Percentiles rank a stretch among this genome's conserved stretches.
Evolutionary conservation across 2,329 filamentous ascomycete species (phyloP).

Genomic region (Fusarium papillatum): DNA sequence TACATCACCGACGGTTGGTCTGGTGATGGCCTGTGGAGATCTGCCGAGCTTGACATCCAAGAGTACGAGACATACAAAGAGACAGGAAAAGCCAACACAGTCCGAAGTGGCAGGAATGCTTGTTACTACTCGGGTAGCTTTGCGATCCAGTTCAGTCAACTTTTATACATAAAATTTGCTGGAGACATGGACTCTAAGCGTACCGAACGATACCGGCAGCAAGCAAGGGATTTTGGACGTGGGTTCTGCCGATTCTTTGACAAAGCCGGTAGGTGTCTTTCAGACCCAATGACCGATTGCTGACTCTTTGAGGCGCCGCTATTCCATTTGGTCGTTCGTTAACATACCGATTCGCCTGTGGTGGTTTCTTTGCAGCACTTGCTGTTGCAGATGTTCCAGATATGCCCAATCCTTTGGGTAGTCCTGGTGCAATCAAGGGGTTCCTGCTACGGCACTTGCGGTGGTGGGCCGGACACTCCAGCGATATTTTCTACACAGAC

Average conservation of each 20-base stretch:
- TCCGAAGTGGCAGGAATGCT: constrained; percentile 48
- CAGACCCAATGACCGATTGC: not conserved
- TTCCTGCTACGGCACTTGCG: not conserved
- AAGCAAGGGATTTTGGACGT: constrained; percentile 55
- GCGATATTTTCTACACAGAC: not conserved
- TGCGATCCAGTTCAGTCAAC: constrained; percentile 63
- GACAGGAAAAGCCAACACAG: constrained; percentile 4
- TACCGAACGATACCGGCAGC: constrained; percentile 49
- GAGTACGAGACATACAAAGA: not conserved
- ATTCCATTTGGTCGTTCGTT: constrained; percentile 65
- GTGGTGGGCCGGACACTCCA: not conserved
- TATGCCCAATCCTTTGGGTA: constrained; percentile 34
- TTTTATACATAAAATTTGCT: constrained; percentile 59
- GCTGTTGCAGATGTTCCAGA: constrained; percentile 54
- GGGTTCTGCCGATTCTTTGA: constrained; percentile 64
- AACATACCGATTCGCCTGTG: constrained; percentile 64
- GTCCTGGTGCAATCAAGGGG: not conserved
- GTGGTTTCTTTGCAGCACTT: constrained; percentile 60
- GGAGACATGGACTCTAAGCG: constrained; percentile 54
- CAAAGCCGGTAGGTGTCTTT: constrained; percentile 50
- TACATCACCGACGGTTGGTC: not conserved
- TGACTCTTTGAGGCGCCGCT: constrained; percentile 53
- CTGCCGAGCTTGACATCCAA: not conserved
- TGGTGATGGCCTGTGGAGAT: not conserved
- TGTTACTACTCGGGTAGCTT: constrained; percentile 67